Evolutionary conservation across 2,329 filamentous ascomycete species (phyloP).

Genomic region (Cladophialophora bantiana): DNA sequence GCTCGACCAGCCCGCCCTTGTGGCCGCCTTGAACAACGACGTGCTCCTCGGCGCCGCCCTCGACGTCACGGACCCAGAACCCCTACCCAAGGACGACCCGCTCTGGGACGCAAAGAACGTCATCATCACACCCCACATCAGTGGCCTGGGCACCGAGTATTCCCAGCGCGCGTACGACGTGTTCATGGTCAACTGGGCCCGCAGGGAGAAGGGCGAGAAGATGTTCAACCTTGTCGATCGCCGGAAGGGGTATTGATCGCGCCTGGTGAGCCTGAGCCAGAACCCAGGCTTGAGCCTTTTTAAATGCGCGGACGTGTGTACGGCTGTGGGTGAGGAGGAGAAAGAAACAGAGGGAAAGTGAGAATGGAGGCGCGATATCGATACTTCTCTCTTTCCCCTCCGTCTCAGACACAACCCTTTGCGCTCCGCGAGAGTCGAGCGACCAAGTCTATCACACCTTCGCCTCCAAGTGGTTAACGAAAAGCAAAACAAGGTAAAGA

Average conservation of each 20-base stretch:
- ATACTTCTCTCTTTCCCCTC: too few relatives aligned
- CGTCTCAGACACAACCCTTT: too few relatives aligned
- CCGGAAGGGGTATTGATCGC: conserved; percentile 64
- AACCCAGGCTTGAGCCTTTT: too few relatives aligned
- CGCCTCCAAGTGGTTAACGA: too few relatives aligned
- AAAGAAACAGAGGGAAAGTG: too few relatives aligned
- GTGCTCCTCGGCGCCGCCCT: conserved; percentile 72
- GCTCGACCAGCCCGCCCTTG: conserved; percentile 67
- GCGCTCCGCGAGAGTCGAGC: too few relatives aligned
- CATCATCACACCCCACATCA: conserved; percentile 72
- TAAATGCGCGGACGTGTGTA: too few relatives aligned
- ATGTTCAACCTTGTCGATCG: conserved; percentile 69
- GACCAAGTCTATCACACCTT: too few relatives aligned
- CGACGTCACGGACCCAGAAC: conserved; percentile 82
- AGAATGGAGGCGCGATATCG: too few relatives aligned
- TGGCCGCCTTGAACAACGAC: conserved; percentile 64
- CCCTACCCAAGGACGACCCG: conserved; percentile 70
- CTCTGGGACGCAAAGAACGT: conserved; percentile 75
- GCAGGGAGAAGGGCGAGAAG: conserved; percentile 59
- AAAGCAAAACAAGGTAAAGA: too few relatives aligned
- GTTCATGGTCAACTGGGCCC: conserved; percentile 63
- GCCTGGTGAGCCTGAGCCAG: background rate
- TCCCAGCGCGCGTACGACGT: conserved; percentile 64
- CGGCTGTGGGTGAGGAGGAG: too few relatives aligned
- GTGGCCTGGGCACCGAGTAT: conserved; percentile 62